A percentile compares a stretch with the other conserved stretches of the same genome.
phyloP scores from a whole-genome alignment of 495 filamentous ascomycete genomes.

The Aspergillus coremiiformis region DNA sequence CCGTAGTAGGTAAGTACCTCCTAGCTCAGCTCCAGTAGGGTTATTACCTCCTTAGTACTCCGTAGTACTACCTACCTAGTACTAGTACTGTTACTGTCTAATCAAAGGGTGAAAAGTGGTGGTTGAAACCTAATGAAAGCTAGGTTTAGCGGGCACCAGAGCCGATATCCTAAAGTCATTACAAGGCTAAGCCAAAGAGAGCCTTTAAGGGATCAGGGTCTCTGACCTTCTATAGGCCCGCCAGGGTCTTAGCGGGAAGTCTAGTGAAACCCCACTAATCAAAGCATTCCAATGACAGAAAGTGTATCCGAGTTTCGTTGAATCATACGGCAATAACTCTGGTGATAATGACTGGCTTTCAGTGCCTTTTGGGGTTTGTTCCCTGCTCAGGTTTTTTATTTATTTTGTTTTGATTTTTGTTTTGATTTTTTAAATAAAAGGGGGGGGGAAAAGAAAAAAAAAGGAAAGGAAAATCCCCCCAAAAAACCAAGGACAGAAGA shows the following conservation, averaged over 20 bases:
- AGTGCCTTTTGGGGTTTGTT: neutral
- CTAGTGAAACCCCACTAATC: slow-evolving; percentile 24
- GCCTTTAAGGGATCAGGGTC: neutral
- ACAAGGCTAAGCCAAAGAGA: neutral
- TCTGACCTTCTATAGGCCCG: neutral
- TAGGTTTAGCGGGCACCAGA: neutral
- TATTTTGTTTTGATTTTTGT: too few relatives aligned
- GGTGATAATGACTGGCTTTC: neutral
- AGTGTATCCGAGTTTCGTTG: slow-evolving; percentile 6
- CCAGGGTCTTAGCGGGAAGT: neutral
- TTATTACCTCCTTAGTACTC: too few relatives aligned
- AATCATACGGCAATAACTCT: slow-evolving; percentile 3
- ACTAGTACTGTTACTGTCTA: too few relatives aligned
- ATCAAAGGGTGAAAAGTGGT: neutral
- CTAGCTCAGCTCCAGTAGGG: too few relatives aligned
- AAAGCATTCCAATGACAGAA: slow-evolving; percentile 4
- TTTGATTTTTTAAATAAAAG: too few relatives aligned
- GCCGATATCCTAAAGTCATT: too few relatives aligned
- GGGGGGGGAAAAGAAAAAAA: too few relatives aligned
- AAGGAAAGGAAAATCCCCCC: neutral
- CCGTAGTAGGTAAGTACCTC: too few relatives aligned
- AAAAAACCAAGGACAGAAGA: neutral
- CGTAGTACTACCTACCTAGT: too few relatives aligned
- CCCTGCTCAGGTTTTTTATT: too few relatives aligned
- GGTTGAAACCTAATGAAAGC: neutral